Conservation (phyloP, 495 filamentous ascomycete genomes). For the Penicillium manginii region DNA sequence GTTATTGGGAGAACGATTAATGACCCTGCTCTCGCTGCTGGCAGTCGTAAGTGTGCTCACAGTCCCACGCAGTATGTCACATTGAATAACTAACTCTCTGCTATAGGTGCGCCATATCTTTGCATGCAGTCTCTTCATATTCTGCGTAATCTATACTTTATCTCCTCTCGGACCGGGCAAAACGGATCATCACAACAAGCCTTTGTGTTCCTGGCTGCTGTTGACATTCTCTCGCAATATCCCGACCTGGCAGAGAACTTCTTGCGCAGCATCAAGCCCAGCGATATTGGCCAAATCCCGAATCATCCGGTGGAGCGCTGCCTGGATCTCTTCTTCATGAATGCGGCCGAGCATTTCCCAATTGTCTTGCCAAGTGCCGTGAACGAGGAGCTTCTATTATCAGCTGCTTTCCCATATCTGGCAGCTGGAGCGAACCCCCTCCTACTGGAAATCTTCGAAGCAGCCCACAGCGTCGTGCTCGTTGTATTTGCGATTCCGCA, state of each 20-base stretch:
- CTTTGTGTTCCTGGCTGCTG: conserved; percentile 85
- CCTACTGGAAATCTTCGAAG: conserved; percentile 82
- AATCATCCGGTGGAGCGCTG: conserved; percentile 75
- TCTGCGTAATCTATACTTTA: conserved; percentile 84
- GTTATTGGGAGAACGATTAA: conserved; percentile 69
- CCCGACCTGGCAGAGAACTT: conserved; percentile 71
- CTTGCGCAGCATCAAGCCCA: conserved; percentile 63
- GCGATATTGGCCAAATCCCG: conserved; percentile 66
- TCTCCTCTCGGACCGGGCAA: conserved; percentile 76
- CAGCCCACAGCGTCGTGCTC: conserved; percentile 86
- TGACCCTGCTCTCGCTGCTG: conserved; percentile 55
- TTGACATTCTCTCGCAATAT: conserved; percentile 82
- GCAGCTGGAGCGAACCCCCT: conserved; percentile 62
- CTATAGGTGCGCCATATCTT: conserved; percentile 64
- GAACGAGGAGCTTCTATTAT: conserved; percentile 74
- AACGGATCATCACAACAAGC: conserved; percentile 77
- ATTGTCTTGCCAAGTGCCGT: conserved; percentile 63
- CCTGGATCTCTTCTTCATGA: conserved; percentile 89
- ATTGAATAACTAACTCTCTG: not conserved
- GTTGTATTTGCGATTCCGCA: conserved; percentile 79
- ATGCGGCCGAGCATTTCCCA: conserved; percentile 84
- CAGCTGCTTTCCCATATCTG: conserved; percentile 78
- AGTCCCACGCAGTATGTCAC: not conserved
- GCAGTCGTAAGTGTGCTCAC: conserved; percentile 50
- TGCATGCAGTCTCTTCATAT: conserved; percentile 77